Base-by-base conservation (phyloP, 768 basidiomycete species). In the Phanerochaete sordida region DNA sequence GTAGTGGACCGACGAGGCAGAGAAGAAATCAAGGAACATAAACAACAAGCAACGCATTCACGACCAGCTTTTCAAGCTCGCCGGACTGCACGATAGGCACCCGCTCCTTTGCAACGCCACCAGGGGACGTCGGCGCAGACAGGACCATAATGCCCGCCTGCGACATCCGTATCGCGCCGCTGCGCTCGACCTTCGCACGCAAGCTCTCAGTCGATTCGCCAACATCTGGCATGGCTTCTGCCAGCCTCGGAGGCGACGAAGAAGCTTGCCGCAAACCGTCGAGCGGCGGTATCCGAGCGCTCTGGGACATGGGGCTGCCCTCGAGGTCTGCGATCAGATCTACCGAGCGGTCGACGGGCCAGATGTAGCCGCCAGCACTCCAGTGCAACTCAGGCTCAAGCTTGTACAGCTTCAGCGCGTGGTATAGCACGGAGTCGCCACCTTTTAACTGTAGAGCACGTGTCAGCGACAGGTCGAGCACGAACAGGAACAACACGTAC, bases 301-400 rank as follows among this genome's bases (percentile, higher is more conserved):
- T 62, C 5, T 58, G 55, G 16, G 58, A 61, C 4, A 62, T 64
- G 2, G 70, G 67, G 53, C 57, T 68, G 21, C 33, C 51, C 8
- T 64, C 62, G 58, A 77, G 72, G 39, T 85, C 83, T 54, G 75
- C 76, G 39, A 78, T 78, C 57, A 82, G 80, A 66, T 91, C 88
- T 21, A 91, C 86, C 0, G 82, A 80, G 53, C 83, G 82, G 66
- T 89, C 87, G 26, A 83, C 77, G 0, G 90, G 85, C 91, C 91
- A 93, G 62, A 93, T 78, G 70, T 88, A 91, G 21, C 90, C 90
- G 1, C 90, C 90, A 31, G 91, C 91, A 19, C 86, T 84, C 87
- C 89, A 93, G 60, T 88, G 88, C 1, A 93, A 79, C 61, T 88
- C 88, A 0, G 89, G 88, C 1, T 75, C 71, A 48, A 93, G 83